Conservation (phyloP, 176 grass and related monocot species). For the Ananas comosus region DNA sequence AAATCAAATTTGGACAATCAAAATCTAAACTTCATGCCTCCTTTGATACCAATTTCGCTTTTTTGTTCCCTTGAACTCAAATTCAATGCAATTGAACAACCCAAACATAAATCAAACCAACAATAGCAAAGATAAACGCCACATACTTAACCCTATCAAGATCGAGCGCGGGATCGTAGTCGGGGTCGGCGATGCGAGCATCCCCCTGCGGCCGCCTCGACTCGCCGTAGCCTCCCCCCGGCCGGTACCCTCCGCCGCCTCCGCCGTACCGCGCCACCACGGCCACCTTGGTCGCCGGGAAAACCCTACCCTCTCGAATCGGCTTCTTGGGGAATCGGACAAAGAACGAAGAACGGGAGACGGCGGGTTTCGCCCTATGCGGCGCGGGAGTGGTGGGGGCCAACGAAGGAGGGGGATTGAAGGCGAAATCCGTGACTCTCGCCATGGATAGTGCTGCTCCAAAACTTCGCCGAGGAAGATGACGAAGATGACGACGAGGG, state of each 20-base stretch:
- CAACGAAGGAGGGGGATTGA: slow-evolving; percentile 15
- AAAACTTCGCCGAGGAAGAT: neutral
- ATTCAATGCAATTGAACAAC: neutral
- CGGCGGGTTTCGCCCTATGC: neutral
- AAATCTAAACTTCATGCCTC: neutral
- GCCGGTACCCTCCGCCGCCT: slow-evolving; percentile 25
- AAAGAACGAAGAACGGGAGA: neutral
- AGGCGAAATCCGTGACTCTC: slow-evolving; percentile 21
- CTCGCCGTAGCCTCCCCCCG: slow-evolving; percentile 3
- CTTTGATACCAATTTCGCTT: neutral
- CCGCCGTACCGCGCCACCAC: slow-evolving; percentile 25
- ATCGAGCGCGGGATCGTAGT: slow-evolving; percentile 69
- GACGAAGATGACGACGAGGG: neutral
- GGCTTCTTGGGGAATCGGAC: slow-evolving; percentile 13
- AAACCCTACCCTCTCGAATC: neutral
- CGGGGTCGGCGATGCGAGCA: slow-evolving; percentile 23
- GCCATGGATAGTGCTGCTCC: slow-evolving; percentile 20
- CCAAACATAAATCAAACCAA: neutral
- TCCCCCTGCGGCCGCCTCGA: slow-evolving; percentile 4
- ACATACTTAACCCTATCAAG: slow-evolving; percentile 64
- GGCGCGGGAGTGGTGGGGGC: slow-evolving; percentile 4
- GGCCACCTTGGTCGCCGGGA: neutral
- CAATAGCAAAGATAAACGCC: neutral
- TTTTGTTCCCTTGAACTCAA: neutral
- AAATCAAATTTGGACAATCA: neutral